Evolutionary conservation across 2,329 filamentous ascomycete genomes (phyloP).

Genomic region (Nothophaeocryptopus gaeumannii): DNA sequence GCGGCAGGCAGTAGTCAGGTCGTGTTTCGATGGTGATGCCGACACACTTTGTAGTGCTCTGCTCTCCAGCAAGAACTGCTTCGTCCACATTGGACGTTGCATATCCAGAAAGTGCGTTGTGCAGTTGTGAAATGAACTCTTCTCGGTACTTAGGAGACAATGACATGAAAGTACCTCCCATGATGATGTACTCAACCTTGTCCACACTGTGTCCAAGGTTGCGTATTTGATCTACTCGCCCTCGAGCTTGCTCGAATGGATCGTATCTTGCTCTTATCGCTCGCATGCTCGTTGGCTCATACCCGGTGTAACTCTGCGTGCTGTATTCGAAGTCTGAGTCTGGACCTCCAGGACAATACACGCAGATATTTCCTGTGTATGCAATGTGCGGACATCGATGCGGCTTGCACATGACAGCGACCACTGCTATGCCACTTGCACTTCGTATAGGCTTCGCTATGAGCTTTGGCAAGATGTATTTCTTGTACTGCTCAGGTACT

Average conservation of each 20-base stretch:
- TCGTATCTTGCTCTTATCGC: constrained; percentile 96
- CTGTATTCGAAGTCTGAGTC: constrained; percentile 99
- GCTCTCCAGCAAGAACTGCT: constrained; percentile 87
- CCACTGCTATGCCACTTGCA: constrained; percentile 93
- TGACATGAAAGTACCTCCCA: constrained; percentile 99
- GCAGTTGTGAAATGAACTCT: constrained; percentile 89
- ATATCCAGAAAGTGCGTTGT: constrained; percentile 95
- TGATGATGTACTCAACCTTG: constrained; percentile 99
- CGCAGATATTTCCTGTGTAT: constrained; percentile 98
- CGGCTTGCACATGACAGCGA: constrained; percentile 99
- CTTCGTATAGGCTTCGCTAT: constrained; percentile 96
- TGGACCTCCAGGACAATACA: constrained; percentile 95
- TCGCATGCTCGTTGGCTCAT: constrained; percentile 97
- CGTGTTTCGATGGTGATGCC: constrained; percentile 98
- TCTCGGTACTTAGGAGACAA: constrained; percentile 84
- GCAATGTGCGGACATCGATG: constrained; percentile 97
- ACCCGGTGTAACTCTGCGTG: constrained; percentile 97
- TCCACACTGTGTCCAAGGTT: constrained; percentile 94
- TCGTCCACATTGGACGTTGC: constrained; percentile 93
- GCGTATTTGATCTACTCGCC: constrained; percentile 94
- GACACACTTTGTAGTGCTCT: constrained; percentile 96
- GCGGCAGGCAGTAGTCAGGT: constrained; percentile 93
- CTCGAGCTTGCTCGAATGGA: constrained; percentile 94
- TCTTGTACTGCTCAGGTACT: constrained; percentile 99
- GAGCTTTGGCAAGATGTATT: constrained; percentile 93